Conservation (phyloP, 148 eudicot species). For the Oxyria digyna region DNA sequence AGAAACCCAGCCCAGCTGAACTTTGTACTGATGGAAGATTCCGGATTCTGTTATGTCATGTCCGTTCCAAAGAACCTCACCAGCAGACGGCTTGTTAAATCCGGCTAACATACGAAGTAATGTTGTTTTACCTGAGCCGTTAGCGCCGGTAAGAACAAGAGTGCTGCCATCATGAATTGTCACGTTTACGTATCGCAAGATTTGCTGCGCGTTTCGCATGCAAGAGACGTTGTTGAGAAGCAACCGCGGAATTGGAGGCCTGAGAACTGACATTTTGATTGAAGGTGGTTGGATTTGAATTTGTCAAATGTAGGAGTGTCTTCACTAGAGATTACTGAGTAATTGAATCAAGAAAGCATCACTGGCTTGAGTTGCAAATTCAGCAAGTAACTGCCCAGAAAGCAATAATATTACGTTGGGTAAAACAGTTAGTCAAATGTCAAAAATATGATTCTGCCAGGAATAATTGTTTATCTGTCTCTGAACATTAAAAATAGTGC, state of each 20-base stretch:
- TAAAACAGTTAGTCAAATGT: no score
- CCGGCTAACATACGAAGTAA: constrained; percentile 86
- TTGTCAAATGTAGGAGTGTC: not conserved
- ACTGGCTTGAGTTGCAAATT: not conserved
- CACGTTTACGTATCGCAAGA: constrained; percentile 66
- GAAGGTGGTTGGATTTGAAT: constrained; percentile 9
- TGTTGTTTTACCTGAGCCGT: constrained; percentile 90
- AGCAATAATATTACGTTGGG: not conserved
- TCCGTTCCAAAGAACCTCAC: constrained; percentile 84
- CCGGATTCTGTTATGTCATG: constrained; percentile 78
- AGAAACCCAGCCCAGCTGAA: constrained; percentile 88
- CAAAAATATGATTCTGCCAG: no score
- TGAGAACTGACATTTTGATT: constrained; percentile 18
- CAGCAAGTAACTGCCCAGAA: not conserved
- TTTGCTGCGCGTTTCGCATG: constrained; percentile 96
- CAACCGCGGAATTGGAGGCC: constrained; percentile 75
- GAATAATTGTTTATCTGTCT: no score
- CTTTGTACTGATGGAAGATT: constrained; percentile 84
- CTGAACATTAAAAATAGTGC: no score
- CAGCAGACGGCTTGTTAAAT: constrained; percentile 76
- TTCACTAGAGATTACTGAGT: not conserved
- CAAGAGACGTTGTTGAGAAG: constrained; percentile 81
- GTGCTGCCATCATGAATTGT: constrained; percentile 83
- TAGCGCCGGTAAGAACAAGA: constrained; percentile 67
- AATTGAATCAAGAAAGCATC: not conserved